Base-by-base conservation (phyloP, 2,329 filamentous ascomycete species). In the Neurospora crassa region DNA sequence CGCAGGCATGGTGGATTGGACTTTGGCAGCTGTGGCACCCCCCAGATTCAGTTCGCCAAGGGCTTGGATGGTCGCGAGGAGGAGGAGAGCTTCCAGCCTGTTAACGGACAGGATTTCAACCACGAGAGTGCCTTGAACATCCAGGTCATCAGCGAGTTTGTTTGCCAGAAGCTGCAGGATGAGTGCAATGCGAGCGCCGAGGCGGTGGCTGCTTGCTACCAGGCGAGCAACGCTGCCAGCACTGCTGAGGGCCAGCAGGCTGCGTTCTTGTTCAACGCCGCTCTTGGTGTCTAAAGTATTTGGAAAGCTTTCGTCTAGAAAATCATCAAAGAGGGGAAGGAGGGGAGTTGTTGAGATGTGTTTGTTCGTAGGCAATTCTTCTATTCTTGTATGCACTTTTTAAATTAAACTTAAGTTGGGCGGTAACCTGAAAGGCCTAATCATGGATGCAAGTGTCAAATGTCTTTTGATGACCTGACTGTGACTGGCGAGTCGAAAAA, bases 61-160 rank as follows among this genome's bases (percentile, higher is more conserved):
- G 83, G 83, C 14, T 80, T 84, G 63, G 83, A 87, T 75, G 84
- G 84, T 67, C 83, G 83, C 75, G 78, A 83, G 74, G 80, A 81
- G 74, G 80, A 81, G 77, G 78, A 78, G 18, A 79, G 80, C 43
- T 84, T 84, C 76, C 79, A 80, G 69, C 79, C 81, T 68, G 80
- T 76, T 47, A 79, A 83, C 76, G 70, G 74, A 42, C 78, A 76
- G 68, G 80, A 83, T 76, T 88, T 87, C 80, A 82, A 80, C 77
- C 86, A 88, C 78, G 85, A 85, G 70, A 86, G 84, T 3, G 85
- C 85, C 3, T 77, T 76, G 24, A 77, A 77, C 74, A 79, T 79
- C 75, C 73, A 76, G 69, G 77, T 82, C 74, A 80, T 82, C 73
- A 78, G 79, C 34, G 74, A 78, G 72, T 82, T 82, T 76, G 80